Evolutionary conservation across 768 basidiomycete genomes (phyloP).

Genomic region (Amanita polypyramis): DNA sequence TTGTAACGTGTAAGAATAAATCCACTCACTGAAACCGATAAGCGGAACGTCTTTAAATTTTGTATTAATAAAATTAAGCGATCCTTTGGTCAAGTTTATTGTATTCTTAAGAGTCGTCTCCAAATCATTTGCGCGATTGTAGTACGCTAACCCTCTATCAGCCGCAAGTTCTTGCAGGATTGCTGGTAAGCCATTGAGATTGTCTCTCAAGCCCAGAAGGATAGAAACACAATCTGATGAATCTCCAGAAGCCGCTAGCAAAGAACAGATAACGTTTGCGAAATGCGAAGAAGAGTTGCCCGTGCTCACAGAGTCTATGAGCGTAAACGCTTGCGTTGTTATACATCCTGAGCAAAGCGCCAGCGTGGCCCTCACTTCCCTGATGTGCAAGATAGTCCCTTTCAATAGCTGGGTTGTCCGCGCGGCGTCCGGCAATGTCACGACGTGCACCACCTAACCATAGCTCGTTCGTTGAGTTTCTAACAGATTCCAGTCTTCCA

Average conservation of each 20-base stretch:
- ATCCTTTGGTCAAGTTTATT: constrained; percentile 37
- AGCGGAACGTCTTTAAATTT: constrained; percentile 32
- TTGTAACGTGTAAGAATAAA: neutral
- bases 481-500: constrained; percentile 13
- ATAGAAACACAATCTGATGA: constrained; percentile 26
- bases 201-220: constrained; percentile 24
- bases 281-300: neutral
- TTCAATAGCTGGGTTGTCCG: neutral
- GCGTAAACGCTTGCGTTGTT: neutral
- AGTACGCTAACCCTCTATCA: constrained; percentile 42
- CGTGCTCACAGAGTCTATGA: neutral
- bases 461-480: neutral
- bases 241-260: constrained; percentile 17
- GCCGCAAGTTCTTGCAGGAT: constrained; percentile 24
- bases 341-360: neutral
- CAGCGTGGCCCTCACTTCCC: neutral
- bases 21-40: constrained; percentile 43
- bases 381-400: neutral
- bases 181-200: constrained; percentile 20
- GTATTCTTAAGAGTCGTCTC: constrained; percentile 40
- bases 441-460: neutral
- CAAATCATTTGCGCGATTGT: constrained; percentile 30
- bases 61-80: constrained; percentile 16
- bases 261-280: neutral
- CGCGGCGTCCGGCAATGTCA: constrained; percentile 1